Evolutionary conservation across 441 rosid species (phyloP).

Genomic region (Bruguiera hainesii): DNA sequence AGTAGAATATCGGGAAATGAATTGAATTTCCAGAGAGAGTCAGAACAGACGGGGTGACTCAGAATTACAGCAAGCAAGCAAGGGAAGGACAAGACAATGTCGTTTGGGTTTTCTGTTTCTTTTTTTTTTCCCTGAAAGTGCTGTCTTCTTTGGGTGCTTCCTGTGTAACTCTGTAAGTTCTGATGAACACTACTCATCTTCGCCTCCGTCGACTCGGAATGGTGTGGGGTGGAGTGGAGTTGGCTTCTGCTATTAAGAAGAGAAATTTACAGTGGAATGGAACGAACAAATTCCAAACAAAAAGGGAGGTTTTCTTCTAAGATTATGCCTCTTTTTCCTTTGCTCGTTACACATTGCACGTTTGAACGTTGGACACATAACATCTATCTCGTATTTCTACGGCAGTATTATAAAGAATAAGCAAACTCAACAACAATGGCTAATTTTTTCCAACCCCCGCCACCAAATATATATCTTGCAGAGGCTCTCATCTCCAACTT

Average conservation of each 20-base stretch:
- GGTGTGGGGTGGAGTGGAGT: no score
- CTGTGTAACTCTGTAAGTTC: no score
- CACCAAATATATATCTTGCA: conserved; percentile 1
- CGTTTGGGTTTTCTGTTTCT: no score
- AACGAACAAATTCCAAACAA: not conserved
- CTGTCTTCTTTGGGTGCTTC: no score
- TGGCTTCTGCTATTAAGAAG: no score
- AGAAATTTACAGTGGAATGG: not conserved
- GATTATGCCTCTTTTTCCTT: conserved; percentile 5
- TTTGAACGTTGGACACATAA: conserved; percentile 8
- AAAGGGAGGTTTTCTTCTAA: conserved; percentile 2
- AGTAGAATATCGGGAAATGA: not conserved
- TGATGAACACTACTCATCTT: no score
- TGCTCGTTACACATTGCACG: conserved; percentile 9
- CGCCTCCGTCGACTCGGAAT: no score
- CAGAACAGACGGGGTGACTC: no score
- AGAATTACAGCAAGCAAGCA: no score
- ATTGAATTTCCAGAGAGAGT: no score
- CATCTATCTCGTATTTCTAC: conserved; percentile 7
- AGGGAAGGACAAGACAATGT: no score
- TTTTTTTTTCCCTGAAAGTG: no score
- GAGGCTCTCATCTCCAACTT: conserved; percentile 3
- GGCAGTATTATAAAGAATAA: conserved; percentile 14
- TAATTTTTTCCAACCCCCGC: conserved; percentile 26
- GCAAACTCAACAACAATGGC: conserved; percentile 13